Base-by-base conservation (phyloP, 192 early-diverging fungal genomes). In the Backusella luteola region DNA sequence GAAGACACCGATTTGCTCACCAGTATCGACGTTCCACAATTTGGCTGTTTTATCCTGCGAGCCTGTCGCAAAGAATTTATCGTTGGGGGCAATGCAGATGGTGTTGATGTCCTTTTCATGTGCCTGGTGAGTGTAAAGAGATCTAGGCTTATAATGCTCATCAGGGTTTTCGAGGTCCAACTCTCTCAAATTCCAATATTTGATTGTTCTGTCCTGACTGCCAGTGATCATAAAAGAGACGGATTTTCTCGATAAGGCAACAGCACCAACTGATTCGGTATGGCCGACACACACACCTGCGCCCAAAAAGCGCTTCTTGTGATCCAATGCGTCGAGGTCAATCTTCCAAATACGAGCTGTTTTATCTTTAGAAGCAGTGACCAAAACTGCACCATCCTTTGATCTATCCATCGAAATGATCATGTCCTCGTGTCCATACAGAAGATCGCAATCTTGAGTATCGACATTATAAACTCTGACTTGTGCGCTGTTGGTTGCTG, bases 31-130 rank as follows among this genome's bases (percentile, higher is more conserved):
- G 63, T 90, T 91, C 95, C 95, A 99, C 9, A 98, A 76, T 83
- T 97, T 98, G 73, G 94, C 94, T 0, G 94, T 91, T 85, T 97
- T 99, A 85, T 99, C 98, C 76, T 96, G 94, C 41, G 96, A 95
- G 32, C 92, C 96, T 8, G 96, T 94, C 1, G 96, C 96, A 89
- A 99, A 96, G 4, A 96, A 76, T 66, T 90, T 89, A 85, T 97
- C 94, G 84, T 96, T 96, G 6, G 96, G 96, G 4, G 97, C 90
- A 32, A 99, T 85, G 46, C 90, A 87, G 34, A 99, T 90, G 1
- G 95, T 88, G 81, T 99, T 97, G 83, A 99, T 98, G 82, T 98
- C 96, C 82, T 95, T 97, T 32, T 97, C 96, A 82, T 99, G 98
- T 0, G 97, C 97, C 77, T 93, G 90, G 81, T 96, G 89, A 9